These are phyloP conservation scores for Neophaeococcomyces aloes DNA, from an alignment of 2,329 filamentous ascomycete genomes.

Conservation along the genomic window DNA sequence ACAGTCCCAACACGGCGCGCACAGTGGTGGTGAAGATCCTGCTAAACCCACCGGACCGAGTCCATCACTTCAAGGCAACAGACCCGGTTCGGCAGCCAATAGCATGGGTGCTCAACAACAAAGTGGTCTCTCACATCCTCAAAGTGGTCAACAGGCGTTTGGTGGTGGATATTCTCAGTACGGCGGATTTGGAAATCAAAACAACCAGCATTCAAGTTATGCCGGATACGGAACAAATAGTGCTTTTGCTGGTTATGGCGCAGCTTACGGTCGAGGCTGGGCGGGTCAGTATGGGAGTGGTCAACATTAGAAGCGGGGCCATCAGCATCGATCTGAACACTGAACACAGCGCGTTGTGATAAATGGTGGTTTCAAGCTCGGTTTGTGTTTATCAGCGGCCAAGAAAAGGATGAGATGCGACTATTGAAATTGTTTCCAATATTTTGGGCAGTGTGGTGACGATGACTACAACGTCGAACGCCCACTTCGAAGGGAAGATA, in stretches of 20 bases:
- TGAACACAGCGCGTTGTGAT: neutral
- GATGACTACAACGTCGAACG: neutral
- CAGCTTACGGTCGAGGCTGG: conserved; percentile 16
- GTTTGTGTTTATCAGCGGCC: neutral
- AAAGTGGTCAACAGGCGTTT: conserved; percentile 29
- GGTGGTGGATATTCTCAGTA: conserved; percentile 22
- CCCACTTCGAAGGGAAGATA: neutral
- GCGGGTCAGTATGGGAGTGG: conserved; percentile 8
- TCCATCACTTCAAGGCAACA: conserved; percentile 51
- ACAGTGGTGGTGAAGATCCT: conserved; percentile 39
- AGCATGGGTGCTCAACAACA: conserved; percentile 41
- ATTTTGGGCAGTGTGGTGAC: conserved; percentile 5
- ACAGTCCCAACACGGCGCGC: conserved; percentile 34
- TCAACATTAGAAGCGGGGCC: conserved; percentile 8
- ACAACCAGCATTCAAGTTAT: conserved; percentile 18
- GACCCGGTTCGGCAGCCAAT: conserved; percentile 54
- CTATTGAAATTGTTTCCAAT: conserved; percentile 1
- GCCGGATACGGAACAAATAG: conserved; percentile 19
- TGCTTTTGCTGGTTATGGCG: conserved; percentile 20
- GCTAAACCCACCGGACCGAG: conserved; percentile 49
- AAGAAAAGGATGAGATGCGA: neutral
- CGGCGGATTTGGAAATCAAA: conserved; percentile 14
- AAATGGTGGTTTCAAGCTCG: neutral
- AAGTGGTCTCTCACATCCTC: conserved; percentile 20
- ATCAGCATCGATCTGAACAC: neutral